Conservation (phyloP, 2,329 filamentous ascomycete genomes). For the Penicillium brevicompactum region DNA sequence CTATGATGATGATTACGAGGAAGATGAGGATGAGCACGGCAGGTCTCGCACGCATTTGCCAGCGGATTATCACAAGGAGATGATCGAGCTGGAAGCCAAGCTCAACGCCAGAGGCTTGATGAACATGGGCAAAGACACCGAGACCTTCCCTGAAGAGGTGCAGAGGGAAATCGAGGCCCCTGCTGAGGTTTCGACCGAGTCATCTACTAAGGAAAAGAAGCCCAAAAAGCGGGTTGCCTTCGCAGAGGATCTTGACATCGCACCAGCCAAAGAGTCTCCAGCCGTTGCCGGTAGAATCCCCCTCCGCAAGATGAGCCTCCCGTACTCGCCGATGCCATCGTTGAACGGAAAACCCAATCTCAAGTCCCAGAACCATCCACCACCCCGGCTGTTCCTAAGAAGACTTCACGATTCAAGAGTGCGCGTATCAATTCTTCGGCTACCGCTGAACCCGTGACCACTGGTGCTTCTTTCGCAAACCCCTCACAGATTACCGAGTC, state of each 20-base stretch:
- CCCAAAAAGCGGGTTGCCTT: slow-evolving; percentile 76
- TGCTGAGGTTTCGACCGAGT: slow-evolving; percentile 18
- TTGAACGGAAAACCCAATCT: slow-evolving; percentile 41
- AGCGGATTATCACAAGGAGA: slow-evolving; percentile 75
- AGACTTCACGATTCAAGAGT: slow-evolving; percentile 48
- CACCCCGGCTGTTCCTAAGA: slow-evolving; percentile 35
- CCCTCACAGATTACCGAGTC: slow-evolving; percentile 21
- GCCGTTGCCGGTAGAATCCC: slow-evolving; percentile 29
- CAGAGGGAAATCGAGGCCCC: slow-evolving; percentile 33
- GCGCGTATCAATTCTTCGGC: slow-evolving; percentile 27
- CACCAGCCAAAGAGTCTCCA: slow-evolving; percentile 47
- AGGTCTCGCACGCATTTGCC: slow-evolving; percentile 68
- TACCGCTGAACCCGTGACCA: slow-evolving; percentile 4
- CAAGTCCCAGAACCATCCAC: slow-evolving; percentile 23
- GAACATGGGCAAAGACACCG: slow-evolving; percentile 57
- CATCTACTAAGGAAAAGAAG: slow-evolving; percentile 27
- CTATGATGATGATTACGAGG: slow-evolving; percentile 53
- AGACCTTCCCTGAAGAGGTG: slow-evolving; percentile 36
- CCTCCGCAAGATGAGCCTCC: slow-evolving; percentile 31
- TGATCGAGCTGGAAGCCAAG: slow-evolving; percentile 81
- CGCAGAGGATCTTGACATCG: slow-evolving; percentile 72
- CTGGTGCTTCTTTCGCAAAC: slow-evolving; percentile 15
- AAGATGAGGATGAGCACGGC: slow-evolving; percentile 76
- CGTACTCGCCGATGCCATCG: slow-evolving; percentile 45
- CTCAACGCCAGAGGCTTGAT: slow-evolving; percentile 62